Percentiles rank a stretch among this genome's conserved stretches.
Evolutionary conservation across 345 rosid species (phyloP).

Genomic region (sweet orange (Citrus sinensis)): DVS_A1.0 CM039168.1:660501-661000

Average conservation of each 20-base stretch:
- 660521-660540: slow-evolving; percentile 8
- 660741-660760: not conserved
- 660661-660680: not conserved
- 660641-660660: slow-evolving; percentile 12
- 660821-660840: not conserved
- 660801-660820: not conserved
- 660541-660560: not conserved
- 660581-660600: slow-evolving; percentile 6
- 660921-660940: not conserved
- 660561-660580: slow-evolving; percentile 13
- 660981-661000: no score
- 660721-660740: not conserved
- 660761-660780: not conserved
- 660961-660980: not conserved
- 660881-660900: not conserved
- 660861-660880: not conserved
- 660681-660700: not conserved
- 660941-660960: not conserved
- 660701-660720: not conserved
- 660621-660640: slow-evolving; percentile 11
- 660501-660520: slow-evolving; percentile 38
- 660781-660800: not conserved
- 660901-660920: not conserved
- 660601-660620: slow-evolving; percentile 21
- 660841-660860: not conserved